Base-by-base conservation (phyloP, 768 basidiomycete genomes). In the Boletus tomentosulus region DNA sequence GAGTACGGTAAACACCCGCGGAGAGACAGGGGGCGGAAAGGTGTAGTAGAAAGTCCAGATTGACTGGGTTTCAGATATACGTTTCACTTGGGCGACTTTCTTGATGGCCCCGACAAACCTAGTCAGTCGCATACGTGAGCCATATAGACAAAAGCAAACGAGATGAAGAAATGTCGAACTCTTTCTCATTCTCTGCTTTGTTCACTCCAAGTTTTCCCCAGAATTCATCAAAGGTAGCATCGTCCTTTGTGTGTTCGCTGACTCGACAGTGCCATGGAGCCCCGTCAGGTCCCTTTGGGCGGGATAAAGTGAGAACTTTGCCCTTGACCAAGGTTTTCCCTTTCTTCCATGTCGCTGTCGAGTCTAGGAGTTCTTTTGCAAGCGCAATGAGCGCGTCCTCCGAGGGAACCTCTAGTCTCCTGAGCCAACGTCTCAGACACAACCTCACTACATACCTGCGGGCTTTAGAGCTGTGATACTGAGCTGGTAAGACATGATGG, bases 41-140 rank as follows among this genome's bases (percentile, higher is more conserved):
- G 78, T 85, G 69, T 92, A 92, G 66, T 82, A 81, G 55, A 87
- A 57, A 0, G 85, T 78, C 87, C 87, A 90, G 56, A 90, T 82
- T 3, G 76, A 73, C 47, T 85, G 80, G 3, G 78, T 84, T 11
- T 80, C 74, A 0, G 87, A 87, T 41, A 90, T 65, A 25, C 77
- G 76, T 66, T 84, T 83, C 58, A 91, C 72, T 58, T 78, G 74
- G 4, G 77, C 77, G 2, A 80, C 86, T 61, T 85, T 83, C 62
- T 83, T 76, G 57, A 90, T 77, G 41, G 80, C 77, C 5, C 78
- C 76, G 2, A 90, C 80, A 64, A 80, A 91, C 63, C 89, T 90
- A 58, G 22, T 19, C 27, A 57, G n/a, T 22, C 27, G 25, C 24
- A 39, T 4, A 9, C 12, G 27, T 55, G 38, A 57, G 51, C n/a